Conservation (phyloP, 495 filamentous ascomycete genomes). For the Aspergillus sparsus region DNA sequence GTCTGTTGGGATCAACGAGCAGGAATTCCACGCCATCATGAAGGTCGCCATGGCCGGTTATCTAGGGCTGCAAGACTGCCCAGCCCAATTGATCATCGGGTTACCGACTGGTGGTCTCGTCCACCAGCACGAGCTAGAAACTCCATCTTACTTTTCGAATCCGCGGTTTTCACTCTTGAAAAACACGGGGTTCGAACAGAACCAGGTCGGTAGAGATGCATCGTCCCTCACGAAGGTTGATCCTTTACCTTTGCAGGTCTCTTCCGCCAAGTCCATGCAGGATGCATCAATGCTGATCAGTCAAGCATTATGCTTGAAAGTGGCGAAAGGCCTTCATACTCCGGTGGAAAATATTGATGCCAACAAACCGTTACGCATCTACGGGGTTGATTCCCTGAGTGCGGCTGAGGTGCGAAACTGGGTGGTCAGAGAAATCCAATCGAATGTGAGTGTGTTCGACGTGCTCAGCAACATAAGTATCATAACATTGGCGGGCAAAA, state of each 20-base stretch:
- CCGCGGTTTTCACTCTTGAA: background rate
- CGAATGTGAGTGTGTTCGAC: conserved; percentile 3
- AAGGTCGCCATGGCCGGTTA: conserved; percentile 3
- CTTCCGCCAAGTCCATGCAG: background rate
- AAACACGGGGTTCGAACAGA: background rate
- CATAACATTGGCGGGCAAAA: conserved; percentile 1
- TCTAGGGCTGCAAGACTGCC: background rate
- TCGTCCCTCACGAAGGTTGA: background rate
- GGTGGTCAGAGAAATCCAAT: conserved; percentile 2
- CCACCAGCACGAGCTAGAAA: background rate
- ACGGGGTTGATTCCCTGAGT: background rate
- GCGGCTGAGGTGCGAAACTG: background rate
- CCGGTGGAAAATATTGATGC: conserved; percentile 3
- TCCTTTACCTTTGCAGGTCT: background rate
- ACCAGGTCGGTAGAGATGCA: background rate
- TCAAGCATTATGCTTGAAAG: background rate
- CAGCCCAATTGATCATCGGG: background rate
- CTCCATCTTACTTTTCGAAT: conserved; percentile 2
- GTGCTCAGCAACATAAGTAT: conserved; percentile 1
- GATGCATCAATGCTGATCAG: conserved; percentile 1
- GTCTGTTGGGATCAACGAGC: conserved; percentile 3
- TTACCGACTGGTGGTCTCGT: background rate
- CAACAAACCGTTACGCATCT: background rate
- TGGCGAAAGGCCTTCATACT: background rate
- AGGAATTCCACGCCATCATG: conserved; percentile 2